Evolutionary conservation across 495 filamentous ascomycete genomes (phyloP).

Genomic region (Annulohypoxylon stygium): DNA sequence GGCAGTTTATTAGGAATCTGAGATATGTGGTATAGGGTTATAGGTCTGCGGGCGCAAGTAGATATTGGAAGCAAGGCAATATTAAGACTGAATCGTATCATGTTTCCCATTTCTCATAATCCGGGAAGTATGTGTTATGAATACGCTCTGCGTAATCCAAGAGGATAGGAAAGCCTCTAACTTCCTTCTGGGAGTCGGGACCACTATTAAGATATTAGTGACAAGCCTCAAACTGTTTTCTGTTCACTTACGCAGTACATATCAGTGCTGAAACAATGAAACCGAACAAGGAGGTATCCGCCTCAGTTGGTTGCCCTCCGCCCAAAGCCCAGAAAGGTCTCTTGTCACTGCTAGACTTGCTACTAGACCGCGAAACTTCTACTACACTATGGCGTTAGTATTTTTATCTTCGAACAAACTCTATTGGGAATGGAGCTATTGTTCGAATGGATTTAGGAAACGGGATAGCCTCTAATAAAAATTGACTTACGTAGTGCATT

Average conservation of each 20-base stretch:
- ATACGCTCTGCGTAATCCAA: slow-evolving; percentile 70
- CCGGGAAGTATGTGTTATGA: slow-evolving; percentile 69
- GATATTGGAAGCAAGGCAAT: background rate
- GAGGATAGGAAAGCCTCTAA: slow-evolving; percentile 62
- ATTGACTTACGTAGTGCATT: slow-evolving; percentile 52
- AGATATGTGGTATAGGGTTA: too few species aligned
- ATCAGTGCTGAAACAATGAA: slow-evolving; percentile 66
- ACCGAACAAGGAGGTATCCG: slow-evolving; percentile 68
- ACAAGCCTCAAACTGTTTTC: slow-evolving; percentile 5
- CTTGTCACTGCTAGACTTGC: slow-evolving; percentile 25
- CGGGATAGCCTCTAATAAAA: background rate
- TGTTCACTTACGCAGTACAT: slow-evolving; percentile 66
- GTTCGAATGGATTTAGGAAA: background rate
- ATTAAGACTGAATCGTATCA: slow-evolving; percentile 1
- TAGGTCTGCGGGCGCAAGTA: background rate
- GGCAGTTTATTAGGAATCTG: background rate
- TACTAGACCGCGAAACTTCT: slow-evolving; percentile 29
- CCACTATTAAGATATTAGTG: slow-evolving; percentile 50
- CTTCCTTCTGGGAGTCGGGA: slow-evolving; percentile 59
- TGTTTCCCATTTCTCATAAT: slow-evolving; percentile 60
- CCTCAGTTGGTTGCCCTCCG: slow-evolving; percentile 66
- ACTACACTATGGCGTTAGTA: slow-evolving; percentile 35
- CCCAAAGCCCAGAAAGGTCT: slow-evolving; percentile 70
- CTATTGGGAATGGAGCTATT: background rate
- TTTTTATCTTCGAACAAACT: background rate